Conservation (phyloP, 306 rosid species). For the Cucurbita pepo region DNA sequence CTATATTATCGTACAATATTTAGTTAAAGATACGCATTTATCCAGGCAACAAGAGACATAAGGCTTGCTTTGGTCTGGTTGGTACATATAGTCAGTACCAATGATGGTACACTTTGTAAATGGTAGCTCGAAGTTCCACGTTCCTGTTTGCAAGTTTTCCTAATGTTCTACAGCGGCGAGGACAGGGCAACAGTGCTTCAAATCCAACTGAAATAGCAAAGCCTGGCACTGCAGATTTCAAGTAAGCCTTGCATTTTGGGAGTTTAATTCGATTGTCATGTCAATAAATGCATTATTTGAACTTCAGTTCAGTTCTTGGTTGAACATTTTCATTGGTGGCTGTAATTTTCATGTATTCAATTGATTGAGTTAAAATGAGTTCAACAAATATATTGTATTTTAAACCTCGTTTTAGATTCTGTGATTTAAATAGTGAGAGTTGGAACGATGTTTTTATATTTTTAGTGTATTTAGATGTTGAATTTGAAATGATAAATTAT, state of each 20-base stretch:
- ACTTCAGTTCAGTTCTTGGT: not conserved
- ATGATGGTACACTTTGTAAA: not conserved
- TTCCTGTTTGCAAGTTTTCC: not conserved
- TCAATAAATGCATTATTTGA: not conserved
- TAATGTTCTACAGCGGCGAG: not conserved
- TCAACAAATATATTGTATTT: too few species aligned
- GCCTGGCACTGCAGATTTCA: not conserved
- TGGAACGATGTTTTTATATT: too few species aligned
- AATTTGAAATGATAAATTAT: too few species aligned
- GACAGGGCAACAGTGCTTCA: not conserved
- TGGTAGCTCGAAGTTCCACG: not conserved
- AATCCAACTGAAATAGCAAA: not conserved
- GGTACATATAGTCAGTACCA: not conserved
- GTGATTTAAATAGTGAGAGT: too few species aligned
- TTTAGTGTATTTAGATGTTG: too few species aligned
- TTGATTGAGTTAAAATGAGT: too few species aligned
- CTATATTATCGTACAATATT: not conserved
- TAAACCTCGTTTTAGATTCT: too few species aligned
- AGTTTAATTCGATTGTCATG: not conserved
- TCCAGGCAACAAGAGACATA: not conserved
- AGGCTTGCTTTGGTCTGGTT: not conserved
- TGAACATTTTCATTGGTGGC: not conserved
- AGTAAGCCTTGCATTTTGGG: not conserved
- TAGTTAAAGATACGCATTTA: not conserved
- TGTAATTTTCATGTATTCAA: too few species aligned